Conservation (phyloP, 768 basidiomycete genomes). For the Podaxis mareebaensis region DNA sequence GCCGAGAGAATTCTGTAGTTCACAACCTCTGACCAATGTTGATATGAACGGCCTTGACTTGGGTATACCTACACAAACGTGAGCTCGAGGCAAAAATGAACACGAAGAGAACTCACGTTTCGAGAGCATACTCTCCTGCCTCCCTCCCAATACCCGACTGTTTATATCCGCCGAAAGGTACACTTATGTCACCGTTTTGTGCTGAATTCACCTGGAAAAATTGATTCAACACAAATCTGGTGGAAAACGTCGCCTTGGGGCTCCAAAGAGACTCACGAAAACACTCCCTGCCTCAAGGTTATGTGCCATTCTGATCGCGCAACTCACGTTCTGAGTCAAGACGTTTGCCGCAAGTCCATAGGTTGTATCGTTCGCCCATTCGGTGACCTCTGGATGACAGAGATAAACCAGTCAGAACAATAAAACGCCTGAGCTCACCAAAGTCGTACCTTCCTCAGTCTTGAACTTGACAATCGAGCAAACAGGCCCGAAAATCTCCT, state of each 20-base stretch:
- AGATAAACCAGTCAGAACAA: neutral
- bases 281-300: constrained; percentile 20
- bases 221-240: neutral
- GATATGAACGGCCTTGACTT: constrained; percentile 62
- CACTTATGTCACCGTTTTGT: constrained; percentile 42
- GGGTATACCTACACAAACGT: constrained; percentile 40
- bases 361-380: constrained; percentile 68
- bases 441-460: constrained; percentile 45
- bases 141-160: constrained; percentile 74
- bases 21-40: constrained; percentile 38
- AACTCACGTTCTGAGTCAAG: constrained; percentile 66
- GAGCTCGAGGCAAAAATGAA: neutral
- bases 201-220: constrained; percentile 42
- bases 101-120: constrained; percentile 37
- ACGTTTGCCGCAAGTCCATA: constrained; percentile 83
- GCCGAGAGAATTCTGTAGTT: neutral
- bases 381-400: constrained; percentile 35
- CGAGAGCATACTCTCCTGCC: constrained; percentile 63
- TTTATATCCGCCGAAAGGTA: constrained; percentile 77
- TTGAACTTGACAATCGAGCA: constrained; percentile 73
- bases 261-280: constrained; percentile 50
- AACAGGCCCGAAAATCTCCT: constrained; percentile 30
- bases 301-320: constrained; percentile 65
- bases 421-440: neutral
- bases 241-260: constrained; percentile 40